Conservation (phyloP, 352 stramenopile species). For the Phytophthora sp. region DNA sequence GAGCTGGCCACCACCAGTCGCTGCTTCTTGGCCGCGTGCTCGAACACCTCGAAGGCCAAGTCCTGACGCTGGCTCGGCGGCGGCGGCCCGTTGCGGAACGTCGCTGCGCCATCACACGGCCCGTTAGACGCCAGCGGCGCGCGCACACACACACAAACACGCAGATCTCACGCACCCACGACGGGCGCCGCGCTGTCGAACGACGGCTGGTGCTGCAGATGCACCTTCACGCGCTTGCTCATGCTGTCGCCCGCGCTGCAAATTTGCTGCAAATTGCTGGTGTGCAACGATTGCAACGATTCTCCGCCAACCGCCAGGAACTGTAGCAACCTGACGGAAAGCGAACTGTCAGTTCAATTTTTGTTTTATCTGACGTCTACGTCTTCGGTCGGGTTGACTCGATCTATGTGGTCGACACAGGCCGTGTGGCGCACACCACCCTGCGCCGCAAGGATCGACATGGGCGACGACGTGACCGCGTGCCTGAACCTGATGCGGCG, state of each 20-base stretch:
- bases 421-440: too few species aligned
- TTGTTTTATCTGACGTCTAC: too few species aligned
- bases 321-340: too few species aligned
- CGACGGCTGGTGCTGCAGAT: conserved; percentile 62
- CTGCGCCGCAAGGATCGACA: too few species aligned
- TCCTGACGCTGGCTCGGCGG: conserved; percentile 59
- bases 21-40: conserved; percentile 84
- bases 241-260: conserved; percentile 28
- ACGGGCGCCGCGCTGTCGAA: conserved; percentile 66
- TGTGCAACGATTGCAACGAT: conserved; percentile 27
- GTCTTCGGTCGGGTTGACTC: too few species aligned
- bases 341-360: too few species aligned
- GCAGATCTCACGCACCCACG: conserved; percentile 51
- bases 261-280: conserved; percentile 14
- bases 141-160: too few species aligned
- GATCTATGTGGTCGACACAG: too few species aligned
- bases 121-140: too few species aligned
- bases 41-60: conserved; percentile 81
- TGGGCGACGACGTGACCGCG: conserved; percentile 61
- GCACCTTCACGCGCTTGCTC: conserved; percentile 65
- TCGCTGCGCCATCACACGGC: conserved; percentile 49
- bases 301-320: conserved; percentile 48
- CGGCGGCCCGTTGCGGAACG: conserved; percentile 82
- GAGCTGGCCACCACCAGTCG: conserved; percentile 77
- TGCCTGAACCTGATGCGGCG: conserved; percentile 91